Evolutionary conservation across 2,329 filamentous ascomycete species (phyloP).

Genomic region (Ascochyta viciae-villosae): DNA sequence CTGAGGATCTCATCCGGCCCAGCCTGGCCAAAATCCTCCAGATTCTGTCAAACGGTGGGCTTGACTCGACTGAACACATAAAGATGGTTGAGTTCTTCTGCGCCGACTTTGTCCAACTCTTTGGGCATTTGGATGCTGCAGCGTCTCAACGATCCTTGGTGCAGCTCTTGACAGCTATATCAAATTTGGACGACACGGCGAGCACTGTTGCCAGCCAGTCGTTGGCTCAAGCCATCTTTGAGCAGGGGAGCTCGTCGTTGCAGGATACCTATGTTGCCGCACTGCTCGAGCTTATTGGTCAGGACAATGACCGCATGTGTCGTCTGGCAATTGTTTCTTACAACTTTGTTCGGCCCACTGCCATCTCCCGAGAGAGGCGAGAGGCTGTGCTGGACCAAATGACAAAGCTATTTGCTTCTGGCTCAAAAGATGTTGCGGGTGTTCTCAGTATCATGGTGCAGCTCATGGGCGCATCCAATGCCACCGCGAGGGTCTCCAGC

Average conservation of each 20-base stretch:
- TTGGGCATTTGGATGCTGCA: slow-evolving; percentile 29
- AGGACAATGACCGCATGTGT: slow-evolving; percentile 14
- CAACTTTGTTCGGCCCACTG: slow-evolving; percentile 31
- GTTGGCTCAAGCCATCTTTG: slow-evolving; percentile 34
- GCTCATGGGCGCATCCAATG: slow-evolving; percentile 46
- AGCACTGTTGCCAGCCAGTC: slow-evolving; percentile 20
- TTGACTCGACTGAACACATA: slow-evolving; percentile 25
- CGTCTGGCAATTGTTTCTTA: slow-evolving; percentile 26
- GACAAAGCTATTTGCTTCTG: slow-evolving; percentile 23
- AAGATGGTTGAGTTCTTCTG: slow-evolving; percentile 38
- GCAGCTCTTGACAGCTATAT: slow-evolving; percentile 27
- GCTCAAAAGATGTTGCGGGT: slow-evolving; percentile 11
- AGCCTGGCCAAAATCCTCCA: slow-evolving; percentile 33
- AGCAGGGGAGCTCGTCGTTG: slow-evolving; percentile 23
- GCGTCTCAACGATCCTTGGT: slow-evolving; percentile 24
- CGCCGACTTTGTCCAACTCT: slow-evolving; percentile 32
- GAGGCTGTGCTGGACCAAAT: slow-evolving; percentile 42
- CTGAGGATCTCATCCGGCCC: slow-evolving; percentile 26
- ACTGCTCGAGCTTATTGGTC: slow-evolving; percentile 24
- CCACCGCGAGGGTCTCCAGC: slow-evolving; percentile 43
- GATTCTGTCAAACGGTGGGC: slow-evolving; percentile 21
- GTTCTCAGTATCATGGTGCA: slow-evolving; percentile 38
- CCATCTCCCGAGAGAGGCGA: slow-evolving; percentile 41
- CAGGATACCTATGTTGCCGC: slow-evolving; percentile 30
- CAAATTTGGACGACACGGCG: slow-evolving; percentile 15